Evolutionary conservation across 2,329 filamentous ascomycete species (phyloP), one percentile per base, ranked within the genome.

Genomic region (Penicillium vulpinum): DNA sequence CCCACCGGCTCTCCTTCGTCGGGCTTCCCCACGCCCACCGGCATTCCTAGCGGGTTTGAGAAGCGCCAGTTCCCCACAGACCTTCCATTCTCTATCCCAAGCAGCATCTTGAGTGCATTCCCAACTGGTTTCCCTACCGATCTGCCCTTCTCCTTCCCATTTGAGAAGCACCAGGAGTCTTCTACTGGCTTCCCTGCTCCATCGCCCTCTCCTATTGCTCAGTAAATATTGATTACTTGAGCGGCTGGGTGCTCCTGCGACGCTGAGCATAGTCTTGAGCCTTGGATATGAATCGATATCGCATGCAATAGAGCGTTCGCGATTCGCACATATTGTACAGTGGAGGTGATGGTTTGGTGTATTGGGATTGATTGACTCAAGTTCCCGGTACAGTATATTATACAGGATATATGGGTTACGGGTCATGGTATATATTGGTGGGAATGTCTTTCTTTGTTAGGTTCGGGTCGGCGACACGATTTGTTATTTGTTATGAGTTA

Each of bases 21-120:
- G n/a, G n/a, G 35, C 6, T 51, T 61, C 39, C 50, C 57, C 4
- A 40, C 26, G 15, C 44, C 41, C 33, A 45, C 29, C 16, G 46
- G 40, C 6, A 22, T 41, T 31, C 29, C 50, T 35, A 44, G 54
- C 15, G 15, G 26, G 49, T 57, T 58, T 26, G 41, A 54, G 38
- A 58, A 58, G 51, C 55, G 55, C 29, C 46, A 57, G 41, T 51
- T 51, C 47, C 43, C 43, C 18, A 22, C 56, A 2, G 53, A 57
- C 15, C 26, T 35, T 16, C 31, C 31, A 13, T 35, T 35, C 15
- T 16, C 31, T 6, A 35, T 35, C 15, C 31, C 31, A 5, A 35
- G 31, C 15, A 7, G 31, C 31, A 35, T 35, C 15, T 15, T 35
- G 31, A 35, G 15, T 5, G 36, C n/a, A 1, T 13, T 36, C 16